Percentiles rank a stretch among this genome's conserved stretches.
phyloP scores from a whole-genome alignment of 2,329 filamentous ascomycete species.

The Metarhizium brunneum region DNA sequence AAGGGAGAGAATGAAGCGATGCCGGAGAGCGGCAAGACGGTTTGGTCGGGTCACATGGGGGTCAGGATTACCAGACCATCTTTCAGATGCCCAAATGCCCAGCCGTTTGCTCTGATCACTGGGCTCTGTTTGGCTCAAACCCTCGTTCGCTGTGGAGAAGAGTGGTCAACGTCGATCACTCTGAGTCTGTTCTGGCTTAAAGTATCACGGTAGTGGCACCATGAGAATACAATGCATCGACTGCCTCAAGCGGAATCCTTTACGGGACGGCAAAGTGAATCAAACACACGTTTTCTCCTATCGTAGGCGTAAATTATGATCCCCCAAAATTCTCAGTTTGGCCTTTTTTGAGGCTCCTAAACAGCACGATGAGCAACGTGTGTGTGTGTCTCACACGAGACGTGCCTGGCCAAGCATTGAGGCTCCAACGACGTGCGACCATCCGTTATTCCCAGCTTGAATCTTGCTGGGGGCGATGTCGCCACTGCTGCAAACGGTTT shows the following conservation, averaged over 20 bases:
- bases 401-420: not conserved
- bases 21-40: no score
- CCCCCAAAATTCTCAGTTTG: not conserved
- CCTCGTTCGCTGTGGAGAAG: not conserved
- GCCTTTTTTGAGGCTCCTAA: not conserved
- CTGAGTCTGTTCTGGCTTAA: not conserved
- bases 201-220: not conserved
- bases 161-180: not conserved
- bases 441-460: not conserved
- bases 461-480: not conserved
- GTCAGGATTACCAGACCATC: no score
- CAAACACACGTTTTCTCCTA: not conserved
- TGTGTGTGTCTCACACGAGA: not conserved
- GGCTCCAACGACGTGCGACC: not conserved
- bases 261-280: not conserved
- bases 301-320: not conserved
- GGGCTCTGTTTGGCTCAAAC: not conserved
- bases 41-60: no score
- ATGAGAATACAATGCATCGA: not conserved
- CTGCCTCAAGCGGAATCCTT: not conserved
- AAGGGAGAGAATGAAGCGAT: no score
- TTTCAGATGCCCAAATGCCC: not conserved
- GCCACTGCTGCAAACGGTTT: not conserved
- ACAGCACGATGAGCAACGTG: not conserved
- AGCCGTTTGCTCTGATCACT: not conserved